These are phyloP conservation scores for Chenopodium berlandieri DNA, from an alignment of 148 eudicot genomes.

Conservation along the genomic window DNA sequence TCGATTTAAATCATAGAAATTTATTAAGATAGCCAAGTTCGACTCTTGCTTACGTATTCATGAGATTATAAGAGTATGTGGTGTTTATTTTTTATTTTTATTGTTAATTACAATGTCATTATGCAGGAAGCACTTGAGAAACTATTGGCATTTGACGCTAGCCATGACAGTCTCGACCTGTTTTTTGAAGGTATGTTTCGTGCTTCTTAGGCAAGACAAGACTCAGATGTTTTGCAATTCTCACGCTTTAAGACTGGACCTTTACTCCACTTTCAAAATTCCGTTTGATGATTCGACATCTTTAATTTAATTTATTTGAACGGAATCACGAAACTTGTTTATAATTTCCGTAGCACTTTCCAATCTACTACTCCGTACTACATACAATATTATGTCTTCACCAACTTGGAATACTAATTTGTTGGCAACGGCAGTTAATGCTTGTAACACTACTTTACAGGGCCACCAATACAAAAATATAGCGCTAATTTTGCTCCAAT, in stretches of 20 bases:
- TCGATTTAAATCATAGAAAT: no score
- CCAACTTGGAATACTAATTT: background rate
- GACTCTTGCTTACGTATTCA: no score
- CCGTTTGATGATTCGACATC: background rate
- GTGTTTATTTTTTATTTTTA: no score
- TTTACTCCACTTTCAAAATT: background rate
- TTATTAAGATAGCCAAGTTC: no score
- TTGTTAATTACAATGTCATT: background rate
- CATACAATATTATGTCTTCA: background rate
- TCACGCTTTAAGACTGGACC: background rate
- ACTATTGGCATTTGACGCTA: constrained; percentile 67
- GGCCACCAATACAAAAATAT: no score
- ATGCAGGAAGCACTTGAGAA: constrained; percentile 82
- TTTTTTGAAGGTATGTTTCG: constrained; percentile 59
- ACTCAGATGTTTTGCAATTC: no score
- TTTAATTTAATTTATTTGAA: background rate
- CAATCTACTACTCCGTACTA: background rate
- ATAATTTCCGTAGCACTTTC: background rate
- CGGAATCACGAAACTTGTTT: background rate
- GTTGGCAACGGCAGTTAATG: no score
- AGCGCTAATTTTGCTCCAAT: no score
- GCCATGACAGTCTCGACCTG: constrained; percentile 52
- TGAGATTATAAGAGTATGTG: no score
- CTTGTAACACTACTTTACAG: no score
- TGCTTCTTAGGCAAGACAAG: constrained; percentile 14